Percentiles rank a stretch among this genome's conserved stretches.
Evolutionary conservation across 192 early-diverging fungal species (phyloP).

Genomic region (Coemansia biformis): DNA sequence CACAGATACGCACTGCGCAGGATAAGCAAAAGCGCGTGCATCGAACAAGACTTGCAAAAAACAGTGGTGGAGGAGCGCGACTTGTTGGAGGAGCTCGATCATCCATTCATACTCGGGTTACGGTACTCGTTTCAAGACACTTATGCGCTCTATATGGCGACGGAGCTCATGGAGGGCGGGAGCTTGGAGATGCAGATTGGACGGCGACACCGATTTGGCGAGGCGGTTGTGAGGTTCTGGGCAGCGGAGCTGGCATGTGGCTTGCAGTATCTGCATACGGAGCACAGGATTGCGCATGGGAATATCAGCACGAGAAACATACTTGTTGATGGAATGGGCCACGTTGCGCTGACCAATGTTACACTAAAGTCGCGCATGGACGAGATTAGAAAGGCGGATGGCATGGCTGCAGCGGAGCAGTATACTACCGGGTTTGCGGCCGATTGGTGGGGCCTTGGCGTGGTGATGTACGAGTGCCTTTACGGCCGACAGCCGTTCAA

Average conservation of each 20-base stretch:
- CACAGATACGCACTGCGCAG: conserved; percentile 84
- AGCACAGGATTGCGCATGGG: conserved; percentile 74
- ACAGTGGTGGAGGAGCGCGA: conserved; percentile 78
- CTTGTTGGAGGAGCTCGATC: conserved; percentile 74
- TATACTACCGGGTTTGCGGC: too few relatives aligned
- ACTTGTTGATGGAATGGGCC: conserved; percentile 64
- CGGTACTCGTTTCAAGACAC: conserved; percentile 93
- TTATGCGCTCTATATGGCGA: conserved; percentile 79
- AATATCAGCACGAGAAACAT: conserved; percentile 87
- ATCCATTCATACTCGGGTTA: conserved; percentile 75
- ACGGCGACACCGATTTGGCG: conserved; percentile 44
- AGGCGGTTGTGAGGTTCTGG: conserved; percentile 74
- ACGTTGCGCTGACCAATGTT: conserved; percentile 85
- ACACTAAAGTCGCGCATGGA: conserved; percentile 35
- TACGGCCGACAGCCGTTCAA: conserved; percentile 65
- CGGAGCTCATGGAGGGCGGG: conserved; percentile 89
- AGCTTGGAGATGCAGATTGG: conserved; percentile 70
- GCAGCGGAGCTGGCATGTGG: conserved; percentile 82
- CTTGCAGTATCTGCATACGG: conserved; percentile 70
- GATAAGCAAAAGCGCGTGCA: conserved; percentile 85
- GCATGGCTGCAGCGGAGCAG: conserved; percentile 25
- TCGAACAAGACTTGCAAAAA: conserved; percentile 60
- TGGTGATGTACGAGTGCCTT: conserved; percentile 81
- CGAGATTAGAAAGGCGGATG: conserved; percentile 44
- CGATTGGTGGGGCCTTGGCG: conserved; percentile 93